Percentiles rank a stretch among this genome's conserved stretches.
These are phyloP conservation scores for Podaxis sp. DNA, from an alignment of 768 basidiomycete species.

Conservation along the genomic window DNA sequence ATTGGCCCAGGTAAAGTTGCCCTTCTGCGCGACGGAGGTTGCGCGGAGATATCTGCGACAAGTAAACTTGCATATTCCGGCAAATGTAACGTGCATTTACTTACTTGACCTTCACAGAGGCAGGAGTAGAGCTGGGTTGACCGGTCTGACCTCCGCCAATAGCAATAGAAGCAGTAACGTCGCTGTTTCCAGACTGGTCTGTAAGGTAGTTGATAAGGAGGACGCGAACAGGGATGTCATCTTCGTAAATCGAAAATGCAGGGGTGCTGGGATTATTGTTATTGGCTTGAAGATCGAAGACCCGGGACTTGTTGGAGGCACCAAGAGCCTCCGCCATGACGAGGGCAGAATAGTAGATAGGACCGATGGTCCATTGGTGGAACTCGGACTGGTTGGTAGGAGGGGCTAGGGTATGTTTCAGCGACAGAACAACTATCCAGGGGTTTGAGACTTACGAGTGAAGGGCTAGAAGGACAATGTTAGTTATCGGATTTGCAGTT, in stretches of 20 bases:
- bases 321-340: slow-evolving; percentile 71
- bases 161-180: slow-evolving; percentile 51
- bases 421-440: background rate
- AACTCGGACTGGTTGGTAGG: slow-evolving; percentile 58
- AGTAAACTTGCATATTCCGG: background rate
- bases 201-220: slow-evolving; percentile 73
- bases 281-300: slow-evolving; percentile 63
- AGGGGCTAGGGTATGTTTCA: slow-evolving; percentile 35
- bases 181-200: slow-evolving; percentile 57
- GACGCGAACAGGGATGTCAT: slow-evolving; percentile 57
- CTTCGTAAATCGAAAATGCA: slow-evolving; percentile 73
- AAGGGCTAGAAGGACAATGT: slow-evolving; percentile 50
- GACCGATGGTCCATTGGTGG: slow-evolving; percentile 74
- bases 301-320: slow-evolving; percentile 55
- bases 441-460: slow-evolving; percentile 43
- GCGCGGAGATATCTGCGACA: slow-evolving; percentile 51
- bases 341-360: slow-evolving; percentile 74
- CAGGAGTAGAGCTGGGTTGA: slow-evolving; percentile 37
- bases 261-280: slow-evolving; percentile 56
- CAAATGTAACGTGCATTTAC: slow-evolving; percentile 18
- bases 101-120: slow-evolving; percentile 58
- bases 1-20: slow-evolving; percentile 62
- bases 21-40: slow-evolving; percentile 48
- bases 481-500: slow-evolving; percentile 33
- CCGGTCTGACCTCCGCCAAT: slow-evolving; percentile 43